A percentile compares a stretch with the other conserved stretches of the same genome.
These are phyloP conservation scores for Phytopythium cucurbitacearum DNA, from an alignment of 352 stramenopile species.

Conservation along the genomic window DNA sequence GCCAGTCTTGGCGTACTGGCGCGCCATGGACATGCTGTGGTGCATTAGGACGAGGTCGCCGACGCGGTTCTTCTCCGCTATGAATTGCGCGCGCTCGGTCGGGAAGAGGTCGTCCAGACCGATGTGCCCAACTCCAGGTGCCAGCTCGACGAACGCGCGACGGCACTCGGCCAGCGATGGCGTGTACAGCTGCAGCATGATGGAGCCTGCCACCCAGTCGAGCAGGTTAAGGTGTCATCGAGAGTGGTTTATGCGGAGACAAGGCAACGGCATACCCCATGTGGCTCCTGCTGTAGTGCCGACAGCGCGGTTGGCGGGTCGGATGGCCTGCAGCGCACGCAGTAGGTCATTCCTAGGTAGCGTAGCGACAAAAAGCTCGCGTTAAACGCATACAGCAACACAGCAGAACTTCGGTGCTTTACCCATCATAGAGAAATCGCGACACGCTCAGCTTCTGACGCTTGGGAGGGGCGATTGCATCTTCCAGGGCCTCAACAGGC, in stretches of 20 bases:
- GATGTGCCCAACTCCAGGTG: conserved; percentile 46
- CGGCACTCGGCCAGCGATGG: conserved; percentile 31
- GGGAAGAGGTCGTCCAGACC: conserved; percentile 65
- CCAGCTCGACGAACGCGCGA: conserved; percentile 44
- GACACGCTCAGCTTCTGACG: conserved; percentile 1
- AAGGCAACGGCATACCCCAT: conserved; percentile 23
- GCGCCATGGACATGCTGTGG: conserved; percentile 62
- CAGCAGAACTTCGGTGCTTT: not conserved
- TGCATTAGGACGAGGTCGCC: conserved; percentile 59
- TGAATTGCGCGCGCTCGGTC: conserved; percentile 40
- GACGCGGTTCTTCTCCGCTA: conserved; percentile 60
- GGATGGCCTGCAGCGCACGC: conserved; percentile 56
- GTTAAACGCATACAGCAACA: not conserved
- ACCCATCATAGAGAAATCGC: conserved; percentile 73
- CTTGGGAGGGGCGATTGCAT: not conserved
- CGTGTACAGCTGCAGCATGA: conserved; percentile 50
- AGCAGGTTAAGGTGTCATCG: not conserved
- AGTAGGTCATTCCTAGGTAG: conserved; percentile 52
- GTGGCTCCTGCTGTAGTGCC: conserved; percentile 8
- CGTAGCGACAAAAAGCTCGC: not conserved
- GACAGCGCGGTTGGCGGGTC: conserved; percentile 33
- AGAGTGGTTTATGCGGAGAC: not conserved
- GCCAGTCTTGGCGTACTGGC: conserved; percentile 76
- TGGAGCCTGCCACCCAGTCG: conserved; percentile 34
- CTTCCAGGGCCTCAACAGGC: not conserved